These are phyloP conservation scores for Debaryomyces hansenii DNA, from an alignment of 805 yeast genomes.

Conservation along the genomic window DNA sequence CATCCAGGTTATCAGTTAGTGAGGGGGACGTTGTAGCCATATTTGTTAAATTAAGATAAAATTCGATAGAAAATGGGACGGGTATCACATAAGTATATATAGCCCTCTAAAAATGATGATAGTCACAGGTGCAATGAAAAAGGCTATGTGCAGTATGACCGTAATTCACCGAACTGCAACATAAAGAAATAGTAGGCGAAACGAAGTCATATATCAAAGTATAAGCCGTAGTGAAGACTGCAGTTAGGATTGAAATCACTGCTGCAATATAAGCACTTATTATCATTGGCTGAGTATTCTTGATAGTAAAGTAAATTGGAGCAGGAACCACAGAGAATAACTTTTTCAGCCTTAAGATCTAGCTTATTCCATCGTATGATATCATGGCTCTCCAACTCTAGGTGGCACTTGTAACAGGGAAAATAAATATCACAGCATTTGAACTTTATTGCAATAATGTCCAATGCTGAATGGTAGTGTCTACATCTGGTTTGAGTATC, in stretches of 20 bases:
- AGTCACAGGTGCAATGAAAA: not conserved
- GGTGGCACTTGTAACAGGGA: conserved; percentile 43
- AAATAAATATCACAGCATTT: conserved; percentile 36
- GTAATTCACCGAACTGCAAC: not conserved
- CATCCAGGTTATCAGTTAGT: not conserved
- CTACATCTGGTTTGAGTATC: conserved; percentile 37
- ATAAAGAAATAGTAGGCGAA: not conserved
- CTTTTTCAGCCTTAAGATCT: conserved; percentile 11
- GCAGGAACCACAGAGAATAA: conserved; percentile 41
- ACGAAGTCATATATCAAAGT: conserved; percentile 23
- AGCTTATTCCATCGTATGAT: conserved; percentile 10
- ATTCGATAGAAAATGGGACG: too few species aligned
- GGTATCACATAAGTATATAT: too few species aligned
- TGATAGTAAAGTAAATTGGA: conserved; percentile 24
- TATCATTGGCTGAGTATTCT: conserved; percentile 19
- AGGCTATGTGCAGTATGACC: not conserved
- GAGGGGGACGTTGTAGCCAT: not conserved
- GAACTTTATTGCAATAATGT: conserved; percentile 40
- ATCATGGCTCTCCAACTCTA: conserved; percentile 7
- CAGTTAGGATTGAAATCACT: conserved; percentile 38
- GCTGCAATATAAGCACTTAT: conserved; percentile 24
- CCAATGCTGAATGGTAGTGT: conserved; percentile 36
- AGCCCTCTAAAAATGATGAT: not conserved
- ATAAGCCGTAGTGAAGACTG: conserved; percentile 33
- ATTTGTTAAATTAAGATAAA: not conserved